These are phyloP conservation scores for Silene noctiflora DNA, from an alignment of 179 eudicot species.

Conservation along the genomic window DNA sequence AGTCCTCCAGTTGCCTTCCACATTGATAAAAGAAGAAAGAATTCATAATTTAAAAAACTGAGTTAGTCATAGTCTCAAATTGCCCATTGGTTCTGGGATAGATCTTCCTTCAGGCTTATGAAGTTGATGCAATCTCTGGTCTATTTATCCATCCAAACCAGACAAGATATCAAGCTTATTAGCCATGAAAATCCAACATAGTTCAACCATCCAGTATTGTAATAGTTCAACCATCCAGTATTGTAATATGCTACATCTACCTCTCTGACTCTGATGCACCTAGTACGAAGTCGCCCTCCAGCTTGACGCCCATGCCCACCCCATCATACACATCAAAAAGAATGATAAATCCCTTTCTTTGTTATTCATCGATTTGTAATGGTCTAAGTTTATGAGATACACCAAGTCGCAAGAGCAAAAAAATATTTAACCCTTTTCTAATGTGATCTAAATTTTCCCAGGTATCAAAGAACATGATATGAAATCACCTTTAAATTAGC, in stretches of 20 bases:
- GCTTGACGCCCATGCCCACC: neutral
- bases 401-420: no score
- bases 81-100: neutral
- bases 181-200: conserved; percentile 5
- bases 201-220: neutral
- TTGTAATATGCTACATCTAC: neutral
- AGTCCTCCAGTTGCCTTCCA: neutral
- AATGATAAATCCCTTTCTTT: neutral
- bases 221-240: neutral
- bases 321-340: neutral
- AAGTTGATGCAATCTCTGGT: neutral
- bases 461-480: neutral
- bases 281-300: neutral
- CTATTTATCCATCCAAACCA: neutral
- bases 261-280: neutral
- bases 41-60: no score
- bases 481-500: neutral
- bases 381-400: neutral
- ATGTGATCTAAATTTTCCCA: neutral
- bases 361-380: neutral
- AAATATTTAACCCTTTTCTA: neutral
- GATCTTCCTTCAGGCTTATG: neutral
- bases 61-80: neutral
- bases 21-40: no score
- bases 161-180: neutral